Conservation (phyloP, 805 yeast species). For the Cyberlindnera petersonii region DNA sequence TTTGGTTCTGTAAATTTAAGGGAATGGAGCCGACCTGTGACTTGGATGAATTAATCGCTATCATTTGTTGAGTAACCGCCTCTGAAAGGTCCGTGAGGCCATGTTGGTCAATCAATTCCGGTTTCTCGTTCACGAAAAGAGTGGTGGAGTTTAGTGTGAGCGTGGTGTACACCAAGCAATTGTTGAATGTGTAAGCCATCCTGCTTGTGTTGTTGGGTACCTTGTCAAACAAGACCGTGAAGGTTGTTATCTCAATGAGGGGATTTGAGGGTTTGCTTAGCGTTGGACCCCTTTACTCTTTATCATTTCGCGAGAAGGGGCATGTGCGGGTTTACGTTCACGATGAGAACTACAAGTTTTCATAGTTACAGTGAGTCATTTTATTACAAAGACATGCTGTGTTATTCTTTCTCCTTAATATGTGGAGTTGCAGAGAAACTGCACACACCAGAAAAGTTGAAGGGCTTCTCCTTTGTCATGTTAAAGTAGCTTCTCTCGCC, state of each 20-base stretch:
- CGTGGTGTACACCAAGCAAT: conserved; percentile 39
- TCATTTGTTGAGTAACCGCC: conserved; percentile 49
- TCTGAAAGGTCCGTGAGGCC: conserved; percentile 48
- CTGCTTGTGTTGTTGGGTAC: too few species aligned
- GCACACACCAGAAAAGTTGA: conserved; percentile 63
- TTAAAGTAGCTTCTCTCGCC: conserved; percentile 53
- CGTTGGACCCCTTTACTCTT: too few species aligned
- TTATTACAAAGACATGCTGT: background rate
- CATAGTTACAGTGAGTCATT: too few species aligned
- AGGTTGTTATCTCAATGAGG: too few species aligned
- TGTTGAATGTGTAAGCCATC: conserved; percentile 4
- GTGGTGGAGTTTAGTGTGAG: conserved; percentile 55
- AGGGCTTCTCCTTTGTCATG: conserved; percentile 71
- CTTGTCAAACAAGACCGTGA: too few species aligned
- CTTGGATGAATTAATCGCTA: conserved; percentile 46
- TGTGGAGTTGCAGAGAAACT: background rate
- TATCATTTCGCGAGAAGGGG: conserved; percentile 1
- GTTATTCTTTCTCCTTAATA: background rate
- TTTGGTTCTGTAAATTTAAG: conserved; percentile 8
- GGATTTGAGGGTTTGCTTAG: too few species aligned
- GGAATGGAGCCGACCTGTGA: conserved; percentile 29
- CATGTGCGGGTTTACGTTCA: too few species aligned
- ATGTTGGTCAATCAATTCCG: conserved; percentile 36
- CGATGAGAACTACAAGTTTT: too few species aligned
- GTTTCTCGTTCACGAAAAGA: conserved; percentile 53